phyloP scores from a whole-genome alignment of 2,329 filamentous ascomycete species.

The Sporothrix pseudoabietina region DNA sequence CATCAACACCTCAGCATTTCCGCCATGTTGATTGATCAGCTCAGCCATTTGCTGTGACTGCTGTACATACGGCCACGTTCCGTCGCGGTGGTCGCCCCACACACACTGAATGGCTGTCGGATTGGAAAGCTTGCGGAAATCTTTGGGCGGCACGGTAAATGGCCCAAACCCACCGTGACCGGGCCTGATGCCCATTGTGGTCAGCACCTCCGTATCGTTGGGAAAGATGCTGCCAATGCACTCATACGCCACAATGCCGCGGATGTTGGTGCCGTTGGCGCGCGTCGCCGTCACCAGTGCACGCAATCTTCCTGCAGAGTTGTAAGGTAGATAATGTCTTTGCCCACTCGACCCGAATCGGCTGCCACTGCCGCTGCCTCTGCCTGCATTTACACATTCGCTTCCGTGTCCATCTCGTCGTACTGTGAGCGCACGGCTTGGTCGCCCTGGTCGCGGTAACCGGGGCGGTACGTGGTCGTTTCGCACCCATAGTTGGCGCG shows the following conservation, averaged over 20 bases:
- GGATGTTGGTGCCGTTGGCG: conserved; percentile 44
- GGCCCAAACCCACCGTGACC: conserved; percentile 34
- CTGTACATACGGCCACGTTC: conserved; percentile 16
- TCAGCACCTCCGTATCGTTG: conserved; percentile 28
- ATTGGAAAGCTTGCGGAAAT: conserved; percentile 38
- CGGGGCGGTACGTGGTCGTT: conserved; percentile 37
- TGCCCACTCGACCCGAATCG: conserved; percentile 41
- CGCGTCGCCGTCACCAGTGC: conserved; percentile 42
- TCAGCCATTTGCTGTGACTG: conserved; percentile 35
- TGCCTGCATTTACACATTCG: conserved; percentile 42
- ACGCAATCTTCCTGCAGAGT: conserved; percentile 43
- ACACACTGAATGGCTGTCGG: conserved; percentile 38
- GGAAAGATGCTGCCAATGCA: conserved; percentile 39
- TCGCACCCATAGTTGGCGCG: conserved; percentile 45
- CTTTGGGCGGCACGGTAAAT: conserved; percentile 36
- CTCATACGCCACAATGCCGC: conserved; percentile 43
- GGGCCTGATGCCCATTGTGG: conserved; percentile 15
- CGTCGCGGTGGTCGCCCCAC: conserved; percentile 37
- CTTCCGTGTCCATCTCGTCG: conserved; percentile 42
- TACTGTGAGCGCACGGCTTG: conserved; percentile 43
- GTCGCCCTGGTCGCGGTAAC: too few species aligned
- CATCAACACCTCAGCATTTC: conserved; percentile 38
- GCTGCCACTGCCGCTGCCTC: conserved; percentile 42
- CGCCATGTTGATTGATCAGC: conserved; percentile 37
- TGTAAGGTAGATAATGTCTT: conserved; percentile 42